Conservation (phyloP, 768 basidiomycete genomes). For the Scleroderma citrinum region DNA sequence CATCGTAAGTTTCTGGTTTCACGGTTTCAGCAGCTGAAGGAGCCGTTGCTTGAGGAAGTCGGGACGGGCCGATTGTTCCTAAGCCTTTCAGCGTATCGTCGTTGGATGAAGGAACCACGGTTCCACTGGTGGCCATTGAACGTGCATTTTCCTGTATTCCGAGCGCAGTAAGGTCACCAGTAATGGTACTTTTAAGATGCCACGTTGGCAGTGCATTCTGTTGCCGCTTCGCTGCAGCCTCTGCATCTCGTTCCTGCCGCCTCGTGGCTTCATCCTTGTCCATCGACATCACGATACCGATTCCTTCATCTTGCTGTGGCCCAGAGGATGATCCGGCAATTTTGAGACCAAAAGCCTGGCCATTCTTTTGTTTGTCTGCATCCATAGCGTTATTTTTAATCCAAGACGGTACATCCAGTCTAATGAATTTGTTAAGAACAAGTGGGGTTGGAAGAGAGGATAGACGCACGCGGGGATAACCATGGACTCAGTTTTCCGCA, state of each 20-base stretch:
- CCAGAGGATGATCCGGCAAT: slow-evolving; percentile 65
- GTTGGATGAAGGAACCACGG: slow-evolving; percentile 41
- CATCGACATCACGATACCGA: slow-evolving; percentile 82
- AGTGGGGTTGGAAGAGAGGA: not conserved
- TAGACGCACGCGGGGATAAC: slow-evolving; percentile 68
- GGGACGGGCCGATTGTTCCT: slow-evolving; percentile 43
- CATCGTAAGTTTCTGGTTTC: slow-evolving; percentile 49
- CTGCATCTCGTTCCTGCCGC: slow-evolving; percentile 66
- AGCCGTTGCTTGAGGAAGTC: slow-evolving; percentile 24
- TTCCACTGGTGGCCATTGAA: slow-evolving; percentile 32
- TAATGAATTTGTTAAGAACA: slow-evolving; percentile 23
- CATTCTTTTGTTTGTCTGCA: slow-evolving; percentile 51
- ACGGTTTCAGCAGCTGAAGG: slow-evolving; percentile 29
- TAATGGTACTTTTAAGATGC: slow-evolving; percentile 95
- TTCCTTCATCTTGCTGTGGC: slow-evolving; percentile 60
- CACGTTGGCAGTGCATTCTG: slow-evolving; percentile 92
- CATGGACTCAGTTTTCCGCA: slow-evolving; percentile 87
- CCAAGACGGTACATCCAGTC: slow-evolving; percentile 81
- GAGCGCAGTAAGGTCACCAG: slow-evolving; percentile 84
- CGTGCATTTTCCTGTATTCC: slow-evolving; percentile 72
- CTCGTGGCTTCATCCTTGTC: slow-evolving; percentile 82
- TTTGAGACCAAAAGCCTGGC: slow-evolving; percentile 54
- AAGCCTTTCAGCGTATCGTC: slow-evolving; percentile 71
- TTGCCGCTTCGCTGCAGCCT: slow-evolving; percentile 78
- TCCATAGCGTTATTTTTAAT: slow-evolving; percentile 68